Base-by-base conservation (phyloP, 2,329 filamentous ascomycete genomes). In the Penicillium sp. region DNA sequence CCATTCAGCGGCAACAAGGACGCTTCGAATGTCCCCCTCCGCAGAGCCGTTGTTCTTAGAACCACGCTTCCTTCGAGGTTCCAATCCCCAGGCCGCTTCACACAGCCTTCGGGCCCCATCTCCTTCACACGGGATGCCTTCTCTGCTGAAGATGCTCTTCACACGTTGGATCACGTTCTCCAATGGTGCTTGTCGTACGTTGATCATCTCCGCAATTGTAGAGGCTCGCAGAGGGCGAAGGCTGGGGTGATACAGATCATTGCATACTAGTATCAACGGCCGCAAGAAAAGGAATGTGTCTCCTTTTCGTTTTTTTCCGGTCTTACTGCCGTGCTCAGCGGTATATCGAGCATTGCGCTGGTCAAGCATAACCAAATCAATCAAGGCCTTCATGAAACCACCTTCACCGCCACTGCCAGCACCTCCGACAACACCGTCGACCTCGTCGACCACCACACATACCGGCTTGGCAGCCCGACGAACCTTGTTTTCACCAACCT, bases 381-480 rank as follows among this genome's bases (percentile, higher is more conserved):
- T 94, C 60, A 99, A 79, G 1, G 95, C 95, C 73, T 92, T 96
- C 76, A 99, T 88, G 66, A 99, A 99, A 0, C 95, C 95, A 54
- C 94, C 94, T 73, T 99, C 95, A 39, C 92, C 90, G 31, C 88
- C 87, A 25, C 83, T 81, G 5, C 90, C 88, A 52, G 89, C 88
- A 11, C 94, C 92, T 22, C 90, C 84, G 2, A 96, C 92, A 0
- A 96, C 95, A 42, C 95, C 95, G 72, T 99, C 95, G 0, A 98
- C 95, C 76, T 99, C 95, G 70, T 99, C 95, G 0, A 99, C 92
- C 2, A 99, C 84, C 4, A 99, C 90, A 67, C 95, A 99, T 0
- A 97, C 88, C 0, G 95, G 96, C 60, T 88, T 91, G 12, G 91
- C 92, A 37, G 89, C 82, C 71, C 91, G 96, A 56, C 85, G 83